Evolutionary conservation across 1,139 yeast species (phyloP).

Genomic region (Diutina neorugosa): DNA sequence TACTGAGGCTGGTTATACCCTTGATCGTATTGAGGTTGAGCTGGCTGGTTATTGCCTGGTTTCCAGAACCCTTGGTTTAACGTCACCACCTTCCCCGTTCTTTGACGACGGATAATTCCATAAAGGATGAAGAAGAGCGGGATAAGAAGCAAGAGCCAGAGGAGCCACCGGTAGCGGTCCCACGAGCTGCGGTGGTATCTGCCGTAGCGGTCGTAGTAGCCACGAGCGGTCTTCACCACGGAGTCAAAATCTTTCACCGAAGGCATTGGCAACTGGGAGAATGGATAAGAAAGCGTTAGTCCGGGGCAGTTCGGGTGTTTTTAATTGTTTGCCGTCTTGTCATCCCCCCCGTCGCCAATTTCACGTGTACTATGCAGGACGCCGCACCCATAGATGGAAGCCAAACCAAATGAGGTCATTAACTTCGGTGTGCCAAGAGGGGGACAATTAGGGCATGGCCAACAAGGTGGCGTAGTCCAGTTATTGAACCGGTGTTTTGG

Average conservation of each 20-base stretch:
- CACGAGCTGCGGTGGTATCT: neutral
- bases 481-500: no score
- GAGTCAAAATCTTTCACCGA: neutral
- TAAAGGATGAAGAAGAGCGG: neutral
- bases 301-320: neutral
- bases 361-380: neutral
- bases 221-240: neutral
- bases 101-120: neutral
- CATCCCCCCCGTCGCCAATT: neutral
- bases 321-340: neutral
- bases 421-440: neutral
- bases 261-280: neutral
- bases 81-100: neutral
- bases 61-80: constrained; percentile 2
- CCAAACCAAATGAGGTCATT: neutral
- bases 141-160: neutral
- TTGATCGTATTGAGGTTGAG: neutral
- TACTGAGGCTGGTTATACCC: neutral
- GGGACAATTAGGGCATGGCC: neutral
- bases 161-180: neutral
- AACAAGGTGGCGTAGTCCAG: neutral
- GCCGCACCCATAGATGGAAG: neutral
- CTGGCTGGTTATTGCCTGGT: neutral
- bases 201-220: constrained; percentile 1
- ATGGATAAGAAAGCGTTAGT: no score